Evolutionary conservation across 129 eudicot species (phyloP), one percentile per base, ranked within the genome.

Genomic region (Dittrichia graveolens): DNA sequence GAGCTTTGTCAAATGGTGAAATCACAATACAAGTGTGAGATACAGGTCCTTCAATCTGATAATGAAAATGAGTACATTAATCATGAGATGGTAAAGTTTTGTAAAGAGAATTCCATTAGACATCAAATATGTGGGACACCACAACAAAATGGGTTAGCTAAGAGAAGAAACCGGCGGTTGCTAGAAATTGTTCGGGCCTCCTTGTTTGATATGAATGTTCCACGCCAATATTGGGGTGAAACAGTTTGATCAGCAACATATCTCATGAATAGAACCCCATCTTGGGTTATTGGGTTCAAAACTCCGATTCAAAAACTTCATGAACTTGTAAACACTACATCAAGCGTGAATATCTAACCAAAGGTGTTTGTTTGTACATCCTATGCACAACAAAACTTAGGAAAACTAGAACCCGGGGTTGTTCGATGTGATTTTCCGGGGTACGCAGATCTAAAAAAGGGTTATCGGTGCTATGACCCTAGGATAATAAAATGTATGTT

Each of bases 1-100:
- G 69, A 60, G 19, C 52, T 73, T 19, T 44, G 46, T 11, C 52
- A 41, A 0, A 11, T 73, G 60, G 69, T 61, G 8, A 37, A 66
- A 4, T 58, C 69, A 3, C 58, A 44, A 46, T 60, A 73, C 13
- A 45, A 74, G 16, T 47, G 66, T 13, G 19, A n/a, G 13, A 62
- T 62, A 35, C 8, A 24, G 13, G 71, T 74, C 0, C 50, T 61
- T 48, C 71, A 74, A 62, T 74, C 49, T 3, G 77, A 72, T 12
- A 72, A 58, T 38, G 68, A 46, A 8, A 38, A 13, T 11, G 68
- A 72, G 46, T 72, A 41, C 38, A 58, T 58, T 6, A 38, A 72
- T 45, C 57, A 9, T 10, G 57, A 14, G 5, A 41, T 43, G 68
- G 47, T 7, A 40, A 57, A 11, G 11, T 41, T 58, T 53, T 72